Evolutionary conservation across 1,284 basidiomycete species (phyloP).

Genomic region (Leucoagaricus sp.): DNA sequence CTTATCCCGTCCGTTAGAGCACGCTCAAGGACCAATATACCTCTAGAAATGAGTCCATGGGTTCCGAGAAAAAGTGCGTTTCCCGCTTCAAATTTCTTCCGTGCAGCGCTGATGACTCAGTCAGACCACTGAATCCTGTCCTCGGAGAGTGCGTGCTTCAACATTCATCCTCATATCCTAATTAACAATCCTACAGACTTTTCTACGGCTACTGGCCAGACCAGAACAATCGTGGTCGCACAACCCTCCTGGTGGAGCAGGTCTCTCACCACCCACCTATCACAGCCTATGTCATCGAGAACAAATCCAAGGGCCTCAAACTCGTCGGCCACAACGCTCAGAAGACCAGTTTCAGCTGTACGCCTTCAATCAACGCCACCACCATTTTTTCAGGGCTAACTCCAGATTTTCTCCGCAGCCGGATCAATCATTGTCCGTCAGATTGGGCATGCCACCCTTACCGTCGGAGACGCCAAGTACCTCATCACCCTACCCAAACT

Average conservation of each 20-base stretch:
- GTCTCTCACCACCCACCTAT: conserved; percentile 95
- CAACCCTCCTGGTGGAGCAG: conserved; percentile 91
- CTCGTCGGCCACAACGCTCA: conserved; percentile 93
- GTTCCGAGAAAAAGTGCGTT: conserved; percentile 92
- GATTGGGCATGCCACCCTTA: conserved; percentile 90
- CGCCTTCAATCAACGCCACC: conserved; percentile 14
- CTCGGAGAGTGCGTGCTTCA: conserved; percentile 80
- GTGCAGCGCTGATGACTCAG: neutral
- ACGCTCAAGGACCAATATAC: conserved; percentile 97
- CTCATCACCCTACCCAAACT: conserved; percentile 90
- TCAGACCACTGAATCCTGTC: conserved; percentile 91
- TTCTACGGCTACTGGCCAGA: conserved; percentile 95
- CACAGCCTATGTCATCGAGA: conserved; percentile 85
- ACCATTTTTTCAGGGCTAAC: neutral
- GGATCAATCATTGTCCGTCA: conserved; percentile 89
- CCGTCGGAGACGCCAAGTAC: conserved; percentile 77
- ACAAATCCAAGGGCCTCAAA: conserved; percentile 77
- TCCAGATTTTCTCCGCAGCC: conserved; percentile 32
- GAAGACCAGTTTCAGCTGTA: conserved; percentile 91
- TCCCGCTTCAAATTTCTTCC: neutral
- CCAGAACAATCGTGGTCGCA: conserved; percentile 78
- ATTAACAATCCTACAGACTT: conserved; percentile 45
- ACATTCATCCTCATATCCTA: neutral
- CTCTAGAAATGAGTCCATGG: conserved; percentile 89
- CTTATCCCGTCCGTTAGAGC: conserved; percentile 42